Base-by-base conservation (phyloP, 2,329 filamentous ascomycete genomes). In the Cryphonectria japonica region DNA sequence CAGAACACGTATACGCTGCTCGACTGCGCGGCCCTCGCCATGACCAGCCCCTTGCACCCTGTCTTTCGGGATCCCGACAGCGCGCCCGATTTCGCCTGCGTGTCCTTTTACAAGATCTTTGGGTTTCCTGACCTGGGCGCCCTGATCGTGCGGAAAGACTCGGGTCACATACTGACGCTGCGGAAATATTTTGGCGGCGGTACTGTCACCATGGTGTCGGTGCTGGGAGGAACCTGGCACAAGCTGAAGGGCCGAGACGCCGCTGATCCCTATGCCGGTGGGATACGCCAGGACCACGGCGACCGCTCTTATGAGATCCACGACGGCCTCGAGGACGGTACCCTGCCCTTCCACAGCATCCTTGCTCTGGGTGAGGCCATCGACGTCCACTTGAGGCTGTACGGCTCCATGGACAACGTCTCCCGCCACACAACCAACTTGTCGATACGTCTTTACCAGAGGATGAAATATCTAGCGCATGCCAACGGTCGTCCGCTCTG, bases 341-440 rank as follows among this genome's bases (percentile, higher is more conserved):
- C 95, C 0, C 80, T 98, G 4, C 94, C 95, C 0, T 91, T 98
- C 69, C 96, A 98, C 79, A 97, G 83, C 78, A 98, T 99, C 74
- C 85, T 97, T 69, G 95, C 95, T 1, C 83, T 97, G 9, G 91
- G 92, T 74, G 84, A 88, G 19, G 95, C 95, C 0, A 85, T 98
- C 75, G 83, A 88, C 37, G 85, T 89, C 0, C 93, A 98, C 76
- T 74, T 81, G 63, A 84, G 85, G 29, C 78, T 92, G 3, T 92
- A 87, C 75, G 85, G 85, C 1, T 86, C 84, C 5, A 89, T 92
- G 84, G 79, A 82, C n/a, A 82, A 83, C 69, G 84, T 91, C 67
- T 89, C 89, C 3, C 80, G 83, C 19, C 88, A 92, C 76, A 88
- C 88, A 2, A 82, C 83, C 14, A 84, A 83, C 74, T 82, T 92